These are phyloP conservation scores for Thielaviopsis populi DNA, from an alignment of 2,329 filamentous ascomycete genomes.

Conservation along the genomic window DNA sequence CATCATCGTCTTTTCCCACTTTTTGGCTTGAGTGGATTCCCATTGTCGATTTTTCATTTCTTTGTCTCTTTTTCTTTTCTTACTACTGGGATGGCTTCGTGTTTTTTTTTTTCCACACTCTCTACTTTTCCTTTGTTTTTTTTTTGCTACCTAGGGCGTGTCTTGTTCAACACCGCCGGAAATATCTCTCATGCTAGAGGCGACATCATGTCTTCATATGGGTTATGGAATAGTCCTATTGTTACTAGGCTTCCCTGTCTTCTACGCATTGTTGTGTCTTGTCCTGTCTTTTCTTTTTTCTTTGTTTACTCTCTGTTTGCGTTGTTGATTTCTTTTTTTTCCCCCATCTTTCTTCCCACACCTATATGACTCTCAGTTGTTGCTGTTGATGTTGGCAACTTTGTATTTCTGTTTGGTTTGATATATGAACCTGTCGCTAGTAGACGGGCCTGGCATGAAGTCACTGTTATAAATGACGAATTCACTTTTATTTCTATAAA, in stretches of 20 bases:
- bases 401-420: background rate
- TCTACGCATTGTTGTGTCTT: slow-evolving; percentile 2
- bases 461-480: background rate
- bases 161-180: background rate
- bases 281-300: background rate
- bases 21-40: background rate
- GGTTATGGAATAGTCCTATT: background rate
- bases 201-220: slow-evolving; percentile 4
- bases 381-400: slow-evolving; percentile 1
- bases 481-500: background rate
- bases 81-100: background rate
- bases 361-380: slow-evolving; percentile 13
- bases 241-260: background rate
- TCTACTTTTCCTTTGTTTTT: slow-evolving; percentile 7
- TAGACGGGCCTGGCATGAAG: background rate
- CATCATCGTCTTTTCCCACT: background rate
- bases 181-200: slow-evolving; percentile 1
- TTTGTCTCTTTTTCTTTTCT: background rate
- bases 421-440: background rate
- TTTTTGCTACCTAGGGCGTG: slow-evolving; percentile 7
- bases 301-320: background rate
- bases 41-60: background rate
- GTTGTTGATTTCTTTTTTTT: slow-evolving; percentile 13
- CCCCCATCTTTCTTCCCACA: background rate
- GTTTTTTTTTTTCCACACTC: slow-evolving; percentile 4